Base-by-base conservation (phyloP, 345 rosid genomes). In the Dipteronia dyeriana region DNA sequence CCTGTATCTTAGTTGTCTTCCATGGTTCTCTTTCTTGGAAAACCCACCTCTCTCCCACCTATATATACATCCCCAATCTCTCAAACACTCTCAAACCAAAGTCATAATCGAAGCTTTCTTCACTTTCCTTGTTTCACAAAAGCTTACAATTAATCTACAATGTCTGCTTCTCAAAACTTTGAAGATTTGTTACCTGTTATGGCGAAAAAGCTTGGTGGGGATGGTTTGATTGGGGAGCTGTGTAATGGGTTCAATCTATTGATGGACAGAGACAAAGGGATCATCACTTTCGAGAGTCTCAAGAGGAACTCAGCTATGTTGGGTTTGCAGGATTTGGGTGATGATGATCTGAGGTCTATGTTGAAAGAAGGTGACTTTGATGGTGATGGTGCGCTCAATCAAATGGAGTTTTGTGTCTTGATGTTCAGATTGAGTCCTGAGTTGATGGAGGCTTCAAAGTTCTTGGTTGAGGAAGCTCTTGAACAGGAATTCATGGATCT, bases 361-460 rank as follows among this genome's bases (percentile, higher is more conserved):
- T 65, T 95, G 69, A 79, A 75, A 71, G 95, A 93, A 85, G 97
- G 98, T 3, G 98, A 91, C 74, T 81, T 86, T 47, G 97, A 93
- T 68, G 82, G 97, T 0, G 97, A 93, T 64, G 95, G 94, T 2
- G 92, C 86, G 9, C 88, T 93, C 63, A 93, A 74, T 78, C 97
- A 91, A 88, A 91, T 90, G 98, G 97, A 93, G 91, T 93, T 93
- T 70, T 93, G 97, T 78, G 97, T 93, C n/a, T 82, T 93, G 80
- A 93, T 93, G 97, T 90, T 93, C 71, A 85, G 97, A 84, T 85
- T 93, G 74, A 91, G 98, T 62, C 97, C 97, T 68, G 92, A 90
- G 16, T 77, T 91, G 84, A 93, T 93, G 98, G 93, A 89, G 43
- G 95, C 92, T 66, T 93, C 98, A 9, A 79, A 79, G 72, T 85